Evolutionary conservation across 1,284 basidiomycete species (phyloP).

Genomic region (Mycosarcoma maydis): DNA sequence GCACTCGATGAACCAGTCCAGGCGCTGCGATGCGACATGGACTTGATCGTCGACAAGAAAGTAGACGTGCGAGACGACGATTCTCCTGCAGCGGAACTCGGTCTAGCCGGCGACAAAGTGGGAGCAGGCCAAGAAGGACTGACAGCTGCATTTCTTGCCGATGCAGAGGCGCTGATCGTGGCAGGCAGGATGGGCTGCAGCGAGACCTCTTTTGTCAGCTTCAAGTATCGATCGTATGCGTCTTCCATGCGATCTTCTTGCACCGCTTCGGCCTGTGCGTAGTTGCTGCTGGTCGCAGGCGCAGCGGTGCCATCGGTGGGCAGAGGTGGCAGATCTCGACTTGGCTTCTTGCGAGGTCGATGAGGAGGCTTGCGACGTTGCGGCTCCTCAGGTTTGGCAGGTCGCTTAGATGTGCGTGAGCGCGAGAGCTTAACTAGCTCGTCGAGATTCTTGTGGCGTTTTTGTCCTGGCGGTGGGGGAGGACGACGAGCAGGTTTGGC

Average conservation of each 20-base stretch:
- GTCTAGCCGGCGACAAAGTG: constrained; percentile 21
- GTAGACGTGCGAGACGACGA: constrained; percentile 40
- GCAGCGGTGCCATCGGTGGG: constrained; percentile 2
- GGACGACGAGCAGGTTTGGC: constrained; percentile 29
- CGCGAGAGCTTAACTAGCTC: constrained; percentile 46
- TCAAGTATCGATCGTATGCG: constrained; percentile 86
- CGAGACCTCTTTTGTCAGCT: constrained; percentile 58
- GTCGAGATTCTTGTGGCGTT: constrained; percentile 40
- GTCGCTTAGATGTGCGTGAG: constrained; percentile 28
- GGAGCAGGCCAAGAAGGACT: constrained; percentile 16
- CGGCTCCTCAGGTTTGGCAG: constrained; percentile 46
- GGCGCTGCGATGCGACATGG: constrained; percentile 43
- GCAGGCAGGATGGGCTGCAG: constrained; percentile 40
- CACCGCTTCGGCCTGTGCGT: not conserved
- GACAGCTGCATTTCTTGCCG: constrained; percentile 4
- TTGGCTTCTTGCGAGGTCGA: constrained; percentile 29
- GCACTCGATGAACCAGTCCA: constrained; percentile 15
- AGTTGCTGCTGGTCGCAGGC: not conserved
- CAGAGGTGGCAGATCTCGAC: constrained; percentile 47
- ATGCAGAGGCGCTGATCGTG: constrained; percentile 13
- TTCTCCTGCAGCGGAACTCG: constrained; percentile 22
- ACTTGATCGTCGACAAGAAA: constrained; percentile 59
- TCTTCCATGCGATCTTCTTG: constrained; percentile 74
- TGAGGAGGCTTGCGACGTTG: constrained; percentile 37
- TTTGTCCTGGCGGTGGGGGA: constrained; percentile 42